Evolutionary conservation across 495 filamentous ascomycete genomes (phyloP), one percentile per base, ranked within the genome.

Genomic region (Endocarpon pusillum): DNA sequence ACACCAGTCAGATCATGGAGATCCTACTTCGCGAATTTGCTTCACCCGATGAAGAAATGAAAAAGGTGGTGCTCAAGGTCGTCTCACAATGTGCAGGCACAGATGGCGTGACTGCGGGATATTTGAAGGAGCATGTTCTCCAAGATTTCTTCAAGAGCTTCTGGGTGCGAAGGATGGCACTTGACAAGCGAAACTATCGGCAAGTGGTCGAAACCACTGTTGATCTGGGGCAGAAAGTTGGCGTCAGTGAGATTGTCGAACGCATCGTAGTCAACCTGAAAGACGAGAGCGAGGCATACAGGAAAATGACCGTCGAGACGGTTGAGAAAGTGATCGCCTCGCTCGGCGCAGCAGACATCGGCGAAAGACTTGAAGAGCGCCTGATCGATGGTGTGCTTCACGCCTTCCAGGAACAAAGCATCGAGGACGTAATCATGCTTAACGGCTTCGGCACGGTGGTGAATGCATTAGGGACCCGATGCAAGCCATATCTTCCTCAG

Each of bases 381-480:
- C 64, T 99, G 10, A 81, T 99, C 31, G 91, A 99, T 43, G 91
- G 91, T 57, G 83, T 96, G n/a, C 66, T 99, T 22, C 79, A 83
- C 46, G 80, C 86, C 9, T 99, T 99, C 73, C 91, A 96, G 51
- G 91, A 99, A 53, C 91, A 99, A 57, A 91, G 78, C 47, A 82
- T 96, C 24, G 89, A 96, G 49, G 91, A 99, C 47, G 71, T 92
- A 27, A 71, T 94, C 33, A 85, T 99, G 63, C 64, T 99, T 35
- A 96, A 99, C 53, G 91, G 91, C n/a, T 96, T 99, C 45, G 91
- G 89, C 30, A 94, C 91, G 3, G 86, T 94, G 19, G 84, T 99
- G 19, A 96, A 96, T 54, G 85, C 91, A 9, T 69, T 99, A 3
- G 82, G 87, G 33, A 83, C 77, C 11, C 77, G 91, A 38, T 91